Evolutionary conservation across 2,329 filamentous ascomycete species (phyloP).

Genomic region (Beauveria varroae): DNA sequence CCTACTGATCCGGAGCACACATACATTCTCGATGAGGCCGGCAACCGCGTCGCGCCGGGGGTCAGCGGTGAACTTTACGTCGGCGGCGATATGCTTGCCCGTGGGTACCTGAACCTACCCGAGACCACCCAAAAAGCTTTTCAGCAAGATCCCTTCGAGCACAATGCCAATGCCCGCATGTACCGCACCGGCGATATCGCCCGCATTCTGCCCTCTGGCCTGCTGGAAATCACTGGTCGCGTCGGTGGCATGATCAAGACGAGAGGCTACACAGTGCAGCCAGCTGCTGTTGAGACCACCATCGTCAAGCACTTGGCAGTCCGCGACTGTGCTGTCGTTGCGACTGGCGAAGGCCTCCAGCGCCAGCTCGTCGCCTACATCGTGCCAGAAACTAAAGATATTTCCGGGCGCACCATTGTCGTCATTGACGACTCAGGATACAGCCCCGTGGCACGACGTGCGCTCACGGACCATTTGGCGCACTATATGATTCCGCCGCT

Average conservation of each 20-base stretch:
- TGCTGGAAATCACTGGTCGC: slow-evolving; percentile 68
- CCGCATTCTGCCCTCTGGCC: slow-evolving; percentile 56
- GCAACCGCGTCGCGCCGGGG: slow-evolving; percentile 55
- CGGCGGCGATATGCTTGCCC: slow-evolving; percentile 64
- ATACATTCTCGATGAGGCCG: slow-evolving; percentile 65
- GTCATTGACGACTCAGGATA: slow-evolving; percentile 64
- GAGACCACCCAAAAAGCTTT: slow-evolving; percentile 72
- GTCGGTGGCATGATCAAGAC: slow-evolving; percentile 77
- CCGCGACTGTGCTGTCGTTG: slow-evolving; percentile 61
- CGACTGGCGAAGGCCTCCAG: slow-evolving; percentile 69
- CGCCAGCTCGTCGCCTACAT: slow-evolving; percentile 71
- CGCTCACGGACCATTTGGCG: slow-evolving; percentile 58
- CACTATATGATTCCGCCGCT: slow-evolving; percentile 78
- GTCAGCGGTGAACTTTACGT: slow-evolving; percentile 66
- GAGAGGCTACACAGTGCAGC: slow-evolving; percentile 70
- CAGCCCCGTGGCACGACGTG: slow-evolving; percentile 60
- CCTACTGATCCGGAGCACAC: slow-evolving; percentile 60
- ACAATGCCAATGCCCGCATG: slow-evolving; percentile 55
- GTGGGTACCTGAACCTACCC: slow-evolving; percentile 72
- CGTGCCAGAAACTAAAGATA: slow-evolving; percentile 56
- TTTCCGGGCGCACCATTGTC: slow-evolving; percentile 50
- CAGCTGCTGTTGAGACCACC: slow-evolving; percentile 66
- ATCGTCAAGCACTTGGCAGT: slow-evolving; percentile 65
- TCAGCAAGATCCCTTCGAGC: slow-evolving; percentile 55
- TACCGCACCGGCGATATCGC: slow-evolving; percentile 69